Evolutionary conservation across 495 filamentous ascomycete species (phyloP).

Genomic region (Lichenothelia convexa): DNA sequence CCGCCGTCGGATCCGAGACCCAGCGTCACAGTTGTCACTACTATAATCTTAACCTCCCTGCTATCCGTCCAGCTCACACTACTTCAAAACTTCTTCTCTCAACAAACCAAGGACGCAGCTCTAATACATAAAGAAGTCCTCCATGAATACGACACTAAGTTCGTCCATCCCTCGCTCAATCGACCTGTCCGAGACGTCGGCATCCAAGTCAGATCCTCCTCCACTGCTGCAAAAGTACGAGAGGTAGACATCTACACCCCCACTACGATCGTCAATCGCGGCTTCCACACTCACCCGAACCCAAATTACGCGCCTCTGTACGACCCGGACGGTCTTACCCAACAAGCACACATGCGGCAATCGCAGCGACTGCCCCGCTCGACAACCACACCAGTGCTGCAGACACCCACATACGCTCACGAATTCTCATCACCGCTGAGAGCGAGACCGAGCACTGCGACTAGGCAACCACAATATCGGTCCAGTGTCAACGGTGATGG

Average conservation of each 20-base stretch:
- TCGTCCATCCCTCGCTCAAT: conserved; percentile 75
- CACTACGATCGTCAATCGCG: conserved; percentile 56
- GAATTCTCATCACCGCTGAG: conserved; percentile 36
- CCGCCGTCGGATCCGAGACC: conserved; percentile 55
- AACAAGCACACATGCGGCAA: conserved; percentile 4
- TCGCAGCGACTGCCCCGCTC: conserved; percentile 9
- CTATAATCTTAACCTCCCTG: conserved; percentile 48
- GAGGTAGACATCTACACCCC: conserved; percentile 58
- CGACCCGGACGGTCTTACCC: conserved; percentile 39
- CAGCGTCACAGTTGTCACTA: conserved; percentile 68
- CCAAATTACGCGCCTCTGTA: conserved; percentile 68
- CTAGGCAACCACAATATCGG: conserved; percentile 41
- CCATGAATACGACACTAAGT: conserved; percentile 92
- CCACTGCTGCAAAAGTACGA: conserved; percentile 16
- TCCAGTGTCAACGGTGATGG: conserved; percentile 37
- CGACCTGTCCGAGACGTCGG: conserved; percentile 67
- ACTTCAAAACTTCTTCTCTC: conserved; percentile 50
- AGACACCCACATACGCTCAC: conserved; percentile 6
- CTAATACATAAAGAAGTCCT: conserved; percentile 82
- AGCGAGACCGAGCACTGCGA: conserved; percentile 23
- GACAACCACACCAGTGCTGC: conserved; percentile 2
- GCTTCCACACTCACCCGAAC: conserved; percentile 73
- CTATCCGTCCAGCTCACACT: conserved; percentile 62
- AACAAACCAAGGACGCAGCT: conserved; percentile 67
- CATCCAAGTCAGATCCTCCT: conserved; percentile 35